Percentiles rank a stretch among this genome's conserved stretches.
Conservation (phyloP, 2,329 filamentous ascomycete genomes). For the Curvularia sp. region DNA sequence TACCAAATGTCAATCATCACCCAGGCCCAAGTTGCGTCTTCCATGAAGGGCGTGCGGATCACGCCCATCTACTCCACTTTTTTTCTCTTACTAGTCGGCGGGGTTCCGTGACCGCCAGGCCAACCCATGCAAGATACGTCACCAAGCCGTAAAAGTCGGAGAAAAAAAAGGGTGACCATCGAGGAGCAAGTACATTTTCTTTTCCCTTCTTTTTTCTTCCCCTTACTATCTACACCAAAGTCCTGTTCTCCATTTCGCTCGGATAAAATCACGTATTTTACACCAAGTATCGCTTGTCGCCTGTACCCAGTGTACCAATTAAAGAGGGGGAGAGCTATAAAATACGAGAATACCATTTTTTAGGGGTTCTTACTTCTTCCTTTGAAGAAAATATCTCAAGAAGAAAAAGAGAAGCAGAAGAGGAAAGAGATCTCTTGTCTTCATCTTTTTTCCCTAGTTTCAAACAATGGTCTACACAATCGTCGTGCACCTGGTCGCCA, state of each 20-base stretch:
- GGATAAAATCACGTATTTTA: too few relatives aligned
- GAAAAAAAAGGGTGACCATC: neutral
- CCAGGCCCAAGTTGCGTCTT: neutral
- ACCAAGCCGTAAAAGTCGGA: neutral
- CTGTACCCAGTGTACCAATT: too few relatives aligned
- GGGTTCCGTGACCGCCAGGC: slow-evolving; percentile 10
- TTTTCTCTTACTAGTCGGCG: slow-evolving; percentile 5
- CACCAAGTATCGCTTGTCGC: too few relatives aligned
- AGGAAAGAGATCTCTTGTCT: too few relatives aligned
- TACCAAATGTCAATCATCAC: neutral
- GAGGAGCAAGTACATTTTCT: neutral
- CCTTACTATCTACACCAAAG: too few relatives aligned
- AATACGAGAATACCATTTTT: too few relatives aligned
- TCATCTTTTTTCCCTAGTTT: too few relatives aligned
- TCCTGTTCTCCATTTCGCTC: too few relatives aligned
- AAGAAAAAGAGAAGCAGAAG: neutral
- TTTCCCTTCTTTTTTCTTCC: neutral
- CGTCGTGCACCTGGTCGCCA: slow-evolving; percentile 73
- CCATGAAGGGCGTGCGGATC: neutral
- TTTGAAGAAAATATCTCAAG: too few relatives aligned
- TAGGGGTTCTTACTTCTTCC: too few relatives aligned
- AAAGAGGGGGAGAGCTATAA: too few relatives aligned
- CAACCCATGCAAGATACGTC: slow-evolving; percentile 8
- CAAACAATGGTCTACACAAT: slow-evolving; percentile 72
- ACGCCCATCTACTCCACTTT: slow-evolving; percentile 12